Conservation (phyloP, 257 asterid genomes). For the Coffea eugenioides region DNA sequence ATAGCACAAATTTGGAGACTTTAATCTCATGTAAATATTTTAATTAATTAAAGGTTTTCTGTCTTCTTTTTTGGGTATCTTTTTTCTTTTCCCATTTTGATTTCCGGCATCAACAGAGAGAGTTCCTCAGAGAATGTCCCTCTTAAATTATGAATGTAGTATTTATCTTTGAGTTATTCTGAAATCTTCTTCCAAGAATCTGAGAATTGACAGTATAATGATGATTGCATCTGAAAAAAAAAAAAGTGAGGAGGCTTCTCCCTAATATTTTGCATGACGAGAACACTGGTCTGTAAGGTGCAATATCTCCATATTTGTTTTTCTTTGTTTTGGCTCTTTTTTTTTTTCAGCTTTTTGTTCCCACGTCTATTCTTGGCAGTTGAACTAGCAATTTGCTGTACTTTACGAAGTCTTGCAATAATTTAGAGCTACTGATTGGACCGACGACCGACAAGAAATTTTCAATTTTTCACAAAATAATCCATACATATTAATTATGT, state of each 20-base stretch:
- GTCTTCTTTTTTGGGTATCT: neutral
- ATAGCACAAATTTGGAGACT: constrained; percentile 22
- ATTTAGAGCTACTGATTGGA: constrained; percentile 10
- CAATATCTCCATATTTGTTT: neutral
- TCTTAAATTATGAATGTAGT: constrained; percentile 9
- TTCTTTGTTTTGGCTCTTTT: neutral
- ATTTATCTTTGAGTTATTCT: neutral
- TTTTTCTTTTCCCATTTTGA: constrained; percentile 7
- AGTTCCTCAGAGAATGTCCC: constrained; percentile 15
- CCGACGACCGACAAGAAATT: constrained; percentile 2
- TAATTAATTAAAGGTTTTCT: constrained; percentile 3
- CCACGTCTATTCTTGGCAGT: constrained; percentile 35
- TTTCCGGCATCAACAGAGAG: constrained; percentile 31
- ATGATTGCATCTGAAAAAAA: neutral
- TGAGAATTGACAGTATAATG: constrained; percentile 34
- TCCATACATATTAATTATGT: neutral
- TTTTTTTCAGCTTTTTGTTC: constrained; percentile 26
- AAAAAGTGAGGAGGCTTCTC: neutral
- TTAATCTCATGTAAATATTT: constrained; percentile 38
- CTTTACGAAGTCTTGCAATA: neutral
- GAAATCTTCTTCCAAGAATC: constrained; percentile 5
- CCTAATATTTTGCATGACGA: neutral
- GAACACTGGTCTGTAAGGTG: neutral
- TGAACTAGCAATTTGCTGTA: constrained; percentile 32
- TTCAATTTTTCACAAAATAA: neutral